Conservation (phyloP, 768 basidiomycete genomes). For the Podaxis sp. region DNA sequence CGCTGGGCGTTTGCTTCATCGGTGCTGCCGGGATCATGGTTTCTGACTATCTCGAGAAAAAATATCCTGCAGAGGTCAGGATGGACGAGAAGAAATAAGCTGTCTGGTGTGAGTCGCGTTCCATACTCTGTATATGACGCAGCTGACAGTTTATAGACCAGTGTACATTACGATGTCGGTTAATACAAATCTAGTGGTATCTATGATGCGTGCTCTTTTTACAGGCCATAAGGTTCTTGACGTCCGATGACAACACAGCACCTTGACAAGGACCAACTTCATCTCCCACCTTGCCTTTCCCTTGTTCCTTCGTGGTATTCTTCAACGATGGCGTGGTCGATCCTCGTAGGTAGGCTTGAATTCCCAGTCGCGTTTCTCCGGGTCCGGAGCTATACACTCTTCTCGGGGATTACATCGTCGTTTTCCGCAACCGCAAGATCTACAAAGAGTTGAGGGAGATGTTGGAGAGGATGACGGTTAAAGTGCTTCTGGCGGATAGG, state of each 20-base stretch:
- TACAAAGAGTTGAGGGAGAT: conserved; percentile 76
- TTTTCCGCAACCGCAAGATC: conserved; percentile 41
- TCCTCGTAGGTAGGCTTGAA: conserved; percentile 46
- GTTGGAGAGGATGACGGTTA: conserved; percentile 50
- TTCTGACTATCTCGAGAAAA: conserved; percentile 54
- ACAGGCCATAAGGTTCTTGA: background rate
- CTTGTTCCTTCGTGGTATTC: conserved; percentile 31
- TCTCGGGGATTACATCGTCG: conserved; percentile 22
- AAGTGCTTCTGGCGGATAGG: conserved; percentile 38
- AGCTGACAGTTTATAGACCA: background rate
- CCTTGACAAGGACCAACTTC: background rate
- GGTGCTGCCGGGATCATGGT: conserved; percentile 46
- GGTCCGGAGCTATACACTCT: conserved; percentile 66
- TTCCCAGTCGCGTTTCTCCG: conserved; percentile 62
- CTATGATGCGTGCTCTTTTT: background rate
- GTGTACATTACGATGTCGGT: background rate
- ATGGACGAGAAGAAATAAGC: background rate
- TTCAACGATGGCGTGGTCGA: conserved; percentile 40
- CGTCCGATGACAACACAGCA: background rate
- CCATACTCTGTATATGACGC: background rate
- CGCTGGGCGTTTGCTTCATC: conserved; percentile 46
- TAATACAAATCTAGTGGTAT: conserved; percentile 7
- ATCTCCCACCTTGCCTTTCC: conserved; percentile 4
- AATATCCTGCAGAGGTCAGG: conserved; percentile 24
- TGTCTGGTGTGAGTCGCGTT: background rate